Conservation (phyloP, 2,329 filamentous ascomycete species). For the Ceratocystis diversiconidia region DNA sequence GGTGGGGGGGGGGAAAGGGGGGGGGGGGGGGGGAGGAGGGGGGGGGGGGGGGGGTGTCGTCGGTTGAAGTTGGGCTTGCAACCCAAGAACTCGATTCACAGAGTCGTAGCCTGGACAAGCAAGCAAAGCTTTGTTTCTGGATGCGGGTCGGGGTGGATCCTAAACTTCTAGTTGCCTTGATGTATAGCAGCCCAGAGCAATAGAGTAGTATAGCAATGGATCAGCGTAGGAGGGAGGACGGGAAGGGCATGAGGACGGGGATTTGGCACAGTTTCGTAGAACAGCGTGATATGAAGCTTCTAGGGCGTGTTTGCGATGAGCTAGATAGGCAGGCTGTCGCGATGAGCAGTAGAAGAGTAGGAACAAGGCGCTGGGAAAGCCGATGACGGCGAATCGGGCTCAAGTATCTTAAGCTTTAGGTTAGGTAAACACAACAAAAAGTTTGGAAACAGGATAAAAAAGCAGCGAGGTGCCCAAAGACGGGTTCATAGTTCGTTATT, state of each 20-base stretch:
- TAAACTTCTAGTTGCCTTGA: not conserved
- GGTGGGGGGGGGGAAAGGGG: too few species aligned
- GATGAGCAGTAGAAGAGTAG: not conserved
- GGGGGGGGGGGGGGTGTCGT: not conserved
- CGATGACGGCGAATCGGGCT: not conserved
- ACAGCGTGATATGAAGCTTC: not conserved
- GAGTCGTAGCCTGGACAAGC: not conserved
- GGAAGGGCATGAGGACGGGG: not conserved
- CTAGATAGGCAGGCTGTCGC: not conserved
- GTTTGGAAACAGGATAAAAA: too few species aligned
- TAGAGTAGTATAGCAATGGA: not conserved
- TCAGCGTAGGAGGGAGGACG: not conserved
- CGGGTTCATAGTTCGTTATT: not conserved
- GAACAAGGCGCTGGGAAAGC: not conserved
- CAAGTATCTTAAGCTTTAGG: not conserved
- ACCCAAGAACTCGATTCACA: not conserved
- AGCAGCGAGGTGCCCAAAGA: not conserved
- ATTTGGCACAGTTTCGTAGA: not conserved
- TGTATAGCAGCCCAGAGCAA: not conserved
- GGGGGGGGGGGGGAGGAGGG: too few species aligned
- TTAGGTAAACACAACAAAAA: not conserved
- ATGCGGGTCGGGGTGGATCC: not conserved
- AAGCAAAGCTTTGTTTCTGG: not conserved
- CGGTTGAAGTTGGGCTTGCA: not conserved
- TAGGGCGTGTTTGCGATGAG: not conserved